Percentiles rank a stretch among this genome's conserved stretches.
These are phyloP conservation scores for Metrosideros polymorpha DNA, from an alignment of 441 rosid species.

Conservation along the genomic window DNA sequence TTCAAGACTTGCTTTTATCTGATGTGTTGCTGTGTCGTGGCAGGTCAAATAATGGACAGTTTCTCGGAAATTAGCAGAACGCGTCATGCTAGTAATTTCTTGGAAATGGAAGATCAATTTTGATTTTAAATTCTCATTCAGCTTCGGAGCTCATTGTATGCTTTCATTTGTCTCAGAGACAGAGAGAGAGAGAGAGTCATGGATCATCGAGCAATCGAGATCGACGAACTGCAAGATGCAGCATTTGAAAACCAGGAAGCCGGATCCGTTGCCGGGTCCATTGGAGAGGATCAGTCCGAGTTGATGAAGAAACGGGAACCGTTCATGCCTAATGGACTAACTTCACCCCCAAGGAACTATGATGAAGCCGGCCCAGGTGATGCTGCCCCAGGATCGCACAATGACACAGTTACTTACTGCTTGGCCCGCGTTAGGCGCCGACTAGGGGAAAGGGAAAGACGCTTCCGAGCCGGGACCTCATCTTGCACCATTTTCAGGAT, in stretches of 20 bases:
- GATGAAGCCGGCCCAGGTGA: neutral
- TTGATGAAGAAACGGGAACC: neutral
- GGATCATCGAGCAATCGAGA: neutral
- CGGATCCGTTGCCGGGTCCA: neutral
- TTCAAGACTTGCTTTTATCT: neutral
- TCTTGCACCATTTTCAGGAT: neutral
- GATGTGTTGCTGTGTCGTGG: neutral
- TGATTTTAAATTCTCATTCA: neutral
- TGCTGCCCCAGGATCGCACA: neutral
- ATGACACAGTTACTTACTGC: neutral
- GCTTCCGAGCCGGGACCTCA: neutral
- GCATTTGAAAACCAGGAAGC: rapidly evolving
- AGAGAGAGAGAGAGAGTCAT: neutral
- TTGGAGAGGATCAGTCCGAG: neutral
- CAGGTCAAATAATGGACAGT: neutral
- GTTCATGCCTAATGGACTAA: neutral
- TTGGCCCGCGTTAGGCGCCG: neutral
- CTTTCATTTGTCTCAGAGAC: neutral
- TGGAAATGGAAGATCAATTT: neutral
- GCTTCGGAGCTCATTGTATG: neutral
- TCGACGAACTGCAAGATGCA: neutral
- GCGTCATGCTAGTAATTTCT: neutral
- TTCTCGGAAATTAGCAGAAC: neutral
- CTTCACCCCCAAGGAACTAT: neutral
- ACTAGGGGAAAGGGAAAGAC: neutral